These are phyloP conservation scores for Coprinopsis cinerea DNA, from an alignment of 768 basidiomycete genomes.

Conservation along the genomic window DNA sequence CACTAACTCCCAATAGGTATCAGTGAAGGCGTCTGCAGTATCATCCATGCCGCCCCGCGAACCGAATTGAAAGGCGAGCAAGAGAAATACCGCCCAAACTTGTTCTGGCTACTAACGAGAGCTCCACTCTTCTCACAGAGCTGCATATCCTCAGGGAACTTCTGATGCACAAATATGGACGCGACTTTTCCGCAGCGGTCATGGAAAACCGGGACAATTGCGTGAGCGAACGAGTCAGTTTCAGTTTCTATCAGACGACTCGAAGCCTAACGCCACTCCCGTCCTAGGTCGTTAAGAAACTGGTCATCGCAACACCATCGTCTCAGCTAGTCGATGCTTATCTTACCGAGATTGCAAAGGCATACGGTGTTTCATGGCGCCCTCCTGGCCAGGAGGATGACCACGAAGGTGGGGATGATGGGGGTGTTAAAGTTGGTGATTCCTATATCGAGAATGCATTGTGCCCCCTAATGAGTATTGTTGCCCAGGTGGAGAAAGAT, in stretches of 20 bases:
- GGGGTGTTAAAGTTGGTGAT: conserved; percentile 33
- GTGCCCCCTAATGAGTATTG: background rate
- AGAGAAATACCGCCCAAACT: background rate
- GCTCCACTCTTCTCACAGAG: conserved; percentile 39
- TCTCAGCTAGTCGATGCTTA: conserved; percentile 80
- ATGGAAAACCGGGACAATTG: conserved; percentile 80
- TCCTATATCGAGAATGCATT: too few species aligned
- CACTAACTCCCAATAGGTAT: conserved; percentile 20
- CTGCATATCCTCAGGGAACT: conserved; percentile 88
- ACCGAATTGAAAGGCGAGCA: conserved; percentile 79
- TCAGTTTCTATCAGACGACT: conserved; percentile 1
- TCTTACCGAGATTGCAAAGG: conserved; percentile 82
- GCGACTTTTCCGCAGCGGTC: conserved; percentile 79
- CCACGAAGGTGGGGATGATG: conserved; percentile 18
- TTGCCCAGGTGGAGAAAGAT: background rate
- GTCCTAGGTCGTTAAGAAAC: conserved; percentile 68
- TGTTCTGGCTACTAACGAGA: too few species aligned
- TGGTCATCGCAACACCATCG: conserved; percentile 64
- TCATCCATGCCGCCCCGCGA: conserved; percentile 88
- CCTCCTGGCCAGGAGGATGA: conserved; percentile 24
- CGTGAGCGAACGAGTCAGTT: conserved; percentile 77
- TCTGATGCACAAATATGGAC: conserved; percentile 93
- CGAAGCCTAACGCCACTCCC: conserved; percentile 1
- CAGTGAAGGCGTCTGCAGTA: conserved; percentile 77
- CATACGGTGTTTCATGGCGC: conserved; percentile 71